These are phyloP conservation scores for Hibiscus mutabilis DNA, from an alignment of 345 rosid species.

Conservation along the genomic window DNA sequence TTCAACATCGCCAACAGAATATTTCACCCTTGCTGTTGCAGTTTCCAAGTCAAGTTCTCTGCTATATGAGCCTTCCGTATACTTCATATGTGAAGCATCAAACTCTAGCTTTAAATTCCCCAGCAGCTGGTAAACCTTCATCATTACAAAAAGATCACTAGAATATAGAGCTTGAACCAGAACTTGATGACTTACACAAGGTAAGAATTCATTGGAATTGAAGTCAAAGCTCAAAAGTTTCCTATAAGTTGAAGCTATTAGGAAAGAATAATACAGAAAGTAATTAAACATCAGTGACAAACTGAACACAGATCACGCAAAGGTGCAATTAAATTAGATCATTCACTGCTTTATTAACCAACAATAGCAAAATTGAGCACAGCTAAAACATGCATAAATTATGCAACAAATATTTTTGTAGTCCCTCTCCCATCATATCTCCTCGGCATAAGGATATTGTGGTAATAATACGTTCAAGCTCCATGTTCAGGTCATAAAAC, in stretches of 20 bases:
- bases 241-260: neutral
- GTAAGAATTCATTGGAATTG: neutral
- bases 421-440: neutral
- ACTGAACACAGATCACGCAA: neutral
- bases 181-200: neutral
- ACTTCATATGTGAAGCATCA: conserved; percentile 60
- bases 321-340: neutral
- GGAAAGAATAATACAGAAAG: neutral
- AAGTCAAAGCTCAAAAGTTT: neutral
- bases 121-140: conserved; percentile 77
- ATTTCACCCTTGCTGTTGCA: conserved; percentile 66
- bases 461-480: neutral
- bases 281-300: neutral
- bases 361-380: neutral
- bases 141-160: conserved; percentile 12
- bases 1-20: conserved; percentile 55
- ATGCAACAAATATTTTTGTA: neutral
- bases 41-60: conserved; percentile 89
- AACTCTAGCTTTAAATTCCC: conserved; percentile 79
- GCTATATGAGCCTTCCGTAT: conserved; percentile 46
- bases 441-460: neutral
- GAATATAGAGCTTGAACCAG: conserved; percentile 17
- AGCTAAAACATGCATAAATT: neutral
- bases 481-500: neutral
- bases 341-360: neutral